A percentile compares a stretch with the other conserved stretches of the same genome.
Conservation (phyloP, 768 basidiomycete species). For the Mycena rebaudengoi region DNA sequence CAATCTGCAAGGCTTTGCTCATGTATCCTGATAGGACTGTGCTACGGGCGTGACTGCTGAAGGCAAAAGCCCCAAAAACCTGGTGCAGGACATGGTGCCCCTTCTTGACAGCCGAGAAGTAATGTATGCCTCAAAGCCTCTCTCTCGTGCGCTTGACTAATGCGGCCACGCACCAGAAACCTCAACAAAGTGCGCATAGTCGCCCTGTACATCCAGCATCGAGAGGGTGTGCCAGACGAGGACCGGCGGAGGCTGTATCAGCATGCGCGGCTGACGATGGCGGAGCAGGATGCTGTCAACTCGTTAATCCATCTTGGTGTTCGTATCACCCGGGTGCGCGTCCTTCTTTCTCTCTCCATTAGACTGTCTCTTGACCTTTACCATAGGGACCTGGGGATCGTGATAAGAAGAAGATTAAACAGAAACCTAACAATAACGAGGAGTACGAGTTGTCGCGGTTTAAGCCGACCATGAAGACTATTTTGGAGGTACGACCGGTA, state of each 20-base stretch:
- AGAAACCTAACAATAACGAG: constrained; percentile 79
- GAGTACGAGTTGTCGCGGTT: constrained; percentile 97
- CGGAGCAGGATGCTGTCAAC: constrained; percentile 95
- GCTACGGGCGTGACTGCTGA: constrained; percentile 92
- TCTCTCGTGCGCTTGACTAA: background rate
- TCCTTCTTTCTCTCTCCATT: background rate
- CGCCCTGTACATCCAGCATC: constrained; percentile 91
- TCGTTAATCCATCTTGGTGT: constrained; percentile 84
- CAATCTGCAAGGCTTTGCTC: background rate
- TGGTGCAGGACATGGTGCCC: constrained; percentile 99
- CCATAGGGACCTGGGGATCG: constrained; percentile 77
- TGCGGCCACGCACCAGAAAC: constrained; percentile 58
- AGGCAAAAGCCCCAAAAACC: constrained; percentile 91
- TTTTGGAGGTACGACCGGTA: constrained; percentile 74
- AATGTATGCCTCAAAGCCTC: constrained; percentile 62
- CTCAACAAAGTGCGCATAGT: constrained; percentile 95
- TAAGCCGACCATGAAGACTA: constrained; percentile 81
- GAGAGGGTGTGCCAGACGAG: constrained; percentile 98
- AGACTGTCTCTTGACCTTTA: background rate
- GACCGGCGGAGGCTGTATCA: constrained; percentile 94
- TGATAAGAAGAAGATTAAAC: constrained; percentile 86
- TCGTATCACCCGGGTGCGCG: constrained; percentile 80
- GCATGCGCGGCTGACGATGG: constrained; percentile 85
- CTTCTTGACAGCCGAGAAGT: constrained; percentile 88
- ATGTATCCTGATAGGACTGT: constrained; percentile 68